Conservation (phyloP, 2,329 filamentous ascomycete genomes). For the Corynespora cassiicola region DNA sequence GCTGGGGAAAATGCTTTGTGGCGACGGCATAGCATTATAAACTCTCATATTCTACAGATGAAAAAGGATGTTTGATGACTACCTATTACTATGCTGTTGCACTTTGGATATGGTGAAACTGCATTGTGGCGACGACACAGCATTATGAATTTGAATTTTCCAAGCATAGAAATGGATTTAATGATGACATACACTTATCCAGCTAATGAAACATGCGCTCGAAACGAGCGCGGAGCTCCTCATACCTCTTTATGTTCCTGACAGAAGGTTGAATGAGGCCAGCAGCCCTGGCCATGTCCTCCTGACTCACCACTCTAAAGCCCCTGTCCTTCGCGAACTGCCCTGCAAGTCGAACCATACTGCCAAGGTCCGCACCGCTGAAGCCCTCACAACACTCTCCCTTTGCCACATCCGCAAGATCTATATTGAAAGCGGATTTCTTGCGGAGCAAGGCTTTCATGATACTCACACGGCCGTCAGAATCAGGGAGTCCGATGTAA, state of each 20-base stretch:
- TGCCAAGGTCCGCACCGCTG: conserved; percentile 71
- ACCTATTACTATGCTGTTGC: no score
- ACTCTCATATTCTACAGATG: no score
- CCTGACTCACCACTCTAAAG: conserved; percentile 52
- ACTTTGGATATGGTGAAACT: no score
- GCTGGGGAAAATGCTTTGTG: no score
- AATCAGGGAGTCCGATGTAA: conserved; percentile 84
- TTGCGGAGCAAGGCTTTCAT: conserved; percentile 67
- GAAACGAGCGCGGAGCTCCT: conserved; percentile 59
- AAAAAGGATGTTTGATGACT: no score
- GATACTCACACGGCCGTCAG: conserved; percentile 84
- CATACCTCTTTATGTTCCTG: conserved; percentile 64
- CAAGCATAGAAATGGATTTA: no score
- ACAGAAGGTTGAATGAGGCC: conserved; percentile 58
- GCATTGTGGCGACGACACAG: no score
- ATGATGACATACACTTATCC: no score
- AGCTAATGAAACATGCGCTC: conserved; percentile 24
- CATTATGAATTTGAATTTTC: no score
- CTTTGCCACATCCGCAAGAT: conserved; percentile 69
- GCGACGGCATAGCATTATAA: no score
- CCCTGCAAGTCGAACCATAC: conserved; percentile 65
- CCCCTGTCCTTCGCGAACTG: conserved; percentile 61
- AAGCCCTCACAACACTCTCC: conserved; percentile 73
- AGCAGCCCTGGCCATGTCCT: conserved; percentile 54
- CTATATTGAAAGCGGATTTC: conserved; percentile 58